Evolutionary conservation across 2,329 filamentous ascomycete genomes (phyloP), one percentile per base, ranked within the genome.

Genomic region (Talaromyces sp.): DNA sequence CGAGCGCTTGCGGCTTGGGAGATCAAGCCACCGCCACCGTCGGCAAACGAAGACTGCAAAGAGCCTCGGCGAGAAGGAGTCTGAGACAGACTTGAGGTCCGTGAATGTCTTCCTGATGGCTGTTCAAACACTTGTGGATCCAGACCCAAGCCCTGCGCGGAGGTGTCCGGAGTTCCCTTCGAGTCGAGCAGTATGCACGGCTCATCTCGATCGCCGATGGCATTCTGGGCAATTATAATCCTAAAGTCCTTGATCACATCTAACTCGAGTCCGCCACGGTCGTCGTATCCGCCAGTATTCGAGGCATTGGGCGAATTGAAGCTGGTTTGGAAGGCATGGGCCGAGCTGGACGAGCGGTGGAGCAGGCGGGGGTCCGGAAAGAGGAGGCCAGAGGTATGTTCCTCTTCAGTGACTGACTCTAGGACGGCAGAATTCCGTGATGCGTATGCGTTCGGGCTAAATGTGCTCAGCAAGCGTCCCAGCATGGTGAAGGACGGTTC

Each of bases 351-450:
- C 50, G 76, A 77, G 38, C 71, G 74, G 59, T 75, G 73, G 58
- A 77, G 75, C 14, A 75, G 69, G 61, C 71, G 78, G 46, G 73
- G 72, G 67, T 79, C 77, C 35, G 78, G 79, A 63, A 79, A 81
- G 58, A 81, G 69, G 52, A 81, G 72, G 43, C 76, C 75, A 52
- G 78, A 78, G 5, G 78, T 81, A 64, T 81, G 78, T 63, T 79
- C 77, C 64, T 81, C 78, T 63, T 81, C 78, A 1, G 77, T 80
- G 26, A 79, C 76, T 26, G 78, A 81, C 64, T 81, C 78, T 21
- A 79, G 73, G 31, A 74, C 73, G 26, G 71, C 68, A 17, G 71
- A 64, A 61, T 71, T 75, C 59, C 75, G 73, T 50, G 71, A 67
- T 46, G 71, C 70, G 61, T 77, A 76, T 7, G 70, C 64, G n/a